Evolutionary conservation across 768 basidiomycete genomes (phyloP).

Genomic region (Rhodotorula kratochvilovae): DNA sequence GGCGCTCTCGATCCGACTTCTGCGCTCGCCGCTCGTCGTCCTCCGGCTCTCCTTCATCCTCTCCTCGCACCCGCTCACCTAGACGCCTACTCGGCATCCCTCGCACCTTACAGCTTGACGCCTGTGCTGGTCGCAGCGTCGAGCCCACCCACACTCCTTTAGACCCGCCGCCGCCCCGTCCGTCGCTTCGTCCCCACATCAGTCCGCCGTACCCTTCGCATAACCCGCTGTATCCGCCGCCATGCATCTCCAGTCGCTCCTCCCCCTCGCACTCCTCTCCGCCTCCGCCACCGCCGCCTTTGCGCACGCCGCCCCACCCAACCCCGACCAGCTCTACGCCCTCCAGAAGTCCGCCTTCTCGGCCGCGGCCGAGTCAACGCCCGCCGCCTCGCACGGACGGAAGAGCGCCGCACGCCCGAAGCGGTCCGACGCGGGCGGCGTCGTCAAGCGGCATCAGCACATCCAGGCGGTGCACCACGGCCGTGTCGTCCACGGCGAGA

Average conservation of each 20-base stretch:
- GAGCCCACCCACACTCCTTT: neutral
- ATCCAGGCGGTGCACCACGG: neutral
- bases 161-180: neutral
- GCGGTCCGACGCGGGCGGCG: neutral
- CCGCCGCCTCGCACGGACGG: neutral
- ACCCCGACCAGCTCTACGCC: slow-evolving; percentile 20
- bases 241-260: neutral
- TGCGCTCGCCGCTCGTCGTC: too few relatives aligned
- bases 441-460: slow-evolving; percentile 1
- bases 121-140: neutral
- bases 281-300: neutral
- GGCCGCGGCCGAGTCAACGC: neutral
- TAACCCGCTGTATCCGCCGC: neutral
- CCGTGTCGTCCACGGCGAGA: too few relatives aligned
- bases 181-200: neutral
- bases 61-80: too few relatives aligned
- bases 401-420: neutral
- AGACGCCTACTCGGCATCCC: neutral
- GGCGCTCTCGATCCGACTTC: too few relatives aligned
- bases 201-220: too few relatives aligned
- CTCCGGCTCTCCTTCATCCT: too few relatives aligned
- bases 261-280: slow-evolving; percentile 6
- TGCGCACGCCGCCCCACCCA: slow-evolving; percentile 10
- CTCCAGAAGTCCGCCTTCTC: slow-evolving; percentile 2
- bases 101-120: neutral